Conservation (phyloP, 2,329 filamentous ascomycete species). For the Aspergillaceae sp. region DNA sequence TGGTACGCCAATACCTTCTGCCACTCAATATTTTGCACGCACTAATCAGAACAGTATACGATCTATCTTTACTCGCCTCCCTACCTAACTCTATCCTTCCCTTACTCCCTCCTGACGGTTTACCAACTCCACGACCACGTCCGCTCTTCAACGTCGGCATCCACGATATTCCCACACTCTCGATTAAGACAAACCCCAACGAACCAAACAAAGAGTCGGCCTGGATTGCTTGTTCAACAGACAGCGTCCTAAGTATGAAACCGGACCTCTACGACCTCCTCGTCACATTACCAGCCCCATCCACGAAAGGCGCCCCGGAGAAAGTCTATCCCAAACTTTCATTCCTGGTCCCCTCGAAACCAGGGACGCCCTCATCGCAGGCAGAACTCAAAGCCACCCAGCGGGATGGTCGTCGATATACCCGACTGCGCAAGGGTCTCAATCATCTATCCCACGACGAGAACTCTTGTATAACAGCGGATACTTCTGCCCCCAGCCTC, state of each 20-base stretch:
- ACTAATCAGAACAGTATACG: constrained; percentile 59
- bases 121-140: constrained; percentile 56
- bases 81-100: constrained; percentile 68
- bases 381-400: constrained; percentile 68
- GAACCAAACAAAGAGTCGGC: constrained; percentile 42
- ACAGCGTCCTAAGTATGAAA: constrained; percentile 84
- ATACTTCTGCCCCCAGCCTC: not conserved
- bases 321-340: constrained; percentile 71
- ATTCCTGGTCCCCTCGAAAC: constrained; percentile 50
- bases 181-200: constrained; percentile 40
- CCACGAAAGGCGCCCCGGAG: constrained; percentile 49
- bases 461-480: constrained; percentile 2
- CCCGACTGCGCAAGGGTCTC: constrained; percentile 58
- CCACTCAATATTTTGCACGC: not conserved
- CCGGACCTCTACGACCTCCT: constrained; percentile 80
- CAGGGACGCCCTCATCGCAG: constrained; percentile 27
- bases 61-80: constrained; percentile 85
- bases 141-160: constrained; percentile 91
- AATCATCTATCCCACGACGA: constrained; percentile 20
- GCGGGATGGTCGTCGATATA: constrained; percentile 75
- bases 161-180: constrained; percentile 77
- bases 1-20: constrained; percentile 47
- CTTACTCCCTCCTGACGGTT: constrained; percentile 54
- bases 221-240: constrained; percentile 93
- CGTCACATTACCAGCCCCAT: constrained; percentile 64